phyloP scores from a whole-genome alignment of 139 green algal species.

The Closterium sp. region DNA sequence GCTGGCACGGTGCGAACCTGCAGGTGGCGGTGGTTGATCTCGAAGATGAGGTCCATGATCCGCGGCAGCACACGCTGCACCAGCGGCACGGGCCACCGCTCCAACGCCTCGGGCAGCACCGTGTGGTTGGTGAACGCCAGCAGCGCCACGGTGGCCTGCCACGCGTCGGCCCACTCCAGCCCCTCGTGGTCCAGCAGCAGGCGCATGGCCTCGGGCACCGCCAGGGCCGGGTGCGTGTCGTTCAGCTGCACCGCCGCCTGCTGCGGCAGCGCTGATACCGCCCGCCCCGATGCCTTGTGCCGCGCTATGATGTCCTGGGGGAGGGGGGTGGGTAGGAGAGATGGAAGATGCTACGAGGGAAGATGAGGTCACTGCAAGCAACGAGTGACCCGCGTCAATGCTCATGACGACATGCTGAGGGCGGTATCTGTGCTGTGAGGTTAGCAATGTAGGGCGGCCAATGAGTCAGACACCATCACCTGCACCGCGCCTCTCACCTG shows the following conservation, averaged over 20 bases:
- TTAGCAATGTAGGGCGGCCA: no score
- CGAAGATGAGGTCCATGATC: conserved; percentile 99
- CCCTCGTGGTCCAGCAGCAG: conserved; percentile 93
- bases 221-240: conserved; percentile 95
- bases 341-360: background rate
- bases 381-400: no score
- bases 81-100: conserved; percentile 66
- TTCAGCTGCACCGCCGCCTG: conserved; percentile 92
- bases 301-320: conserved; percentile 61
- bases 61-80: conserved; percentile 69
- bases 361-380: no score
- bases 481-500: no score
- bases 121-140: conserved; percentile 83
- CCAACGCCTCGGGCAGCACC: conserved; percentile 95
- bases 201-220: conserved; percentile 94
- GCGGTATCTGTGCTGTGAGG: no score
- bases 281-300: conserved; percentile 56
- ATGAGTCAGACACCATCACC: no score
- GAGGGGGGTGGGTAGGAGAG: background rate
- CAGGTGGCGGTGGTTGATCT: conserved; percentile 98
- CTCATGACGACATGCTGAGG: no score
- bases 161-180: conserved; percentile 89
- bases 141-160: conserved; percentile 74
- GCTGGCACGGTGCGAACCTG: no score
- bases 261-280: conserved; percentile 33